Evolutionary conservation across 768 basidiomycete species (phyloP).

Genomic region (Mycena venus): DNA sequence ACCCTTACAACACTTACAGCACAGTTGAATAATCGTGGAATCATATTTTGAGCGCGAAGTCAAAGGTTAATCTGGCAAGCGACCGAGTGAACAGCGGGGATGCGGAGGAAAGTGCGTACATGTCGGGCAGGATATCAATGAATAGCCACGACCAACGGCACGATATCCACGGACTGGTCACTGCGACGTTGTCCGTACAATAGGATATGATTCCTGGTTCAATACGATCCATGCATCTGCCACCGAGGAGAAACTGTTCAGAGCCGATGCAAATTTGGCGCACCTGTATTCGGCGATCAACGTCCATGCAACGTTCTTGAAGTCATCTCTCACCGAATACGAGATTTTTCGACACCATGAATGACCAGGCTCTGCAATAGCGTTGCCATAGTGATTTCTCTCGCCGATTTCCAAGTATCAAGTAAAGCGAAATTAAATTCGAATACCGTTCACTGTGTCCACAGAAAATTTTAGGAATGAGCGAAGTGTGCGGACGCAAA

Average conservation of each 20-base stretch:
- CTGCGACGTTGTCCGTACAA: neutral
- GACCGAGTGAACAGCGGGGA: conserved; percentile 8
- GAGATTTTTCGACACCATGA: neutral
- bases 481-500: conserved; percentile 5
- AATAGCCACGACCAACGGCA: conserved; percentile 16
- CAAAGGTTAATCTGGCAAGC: conserved; percentile 15
- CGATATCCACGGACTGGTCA: neutral
- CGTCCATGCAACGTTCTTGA: neutral
- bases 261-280: neutral
- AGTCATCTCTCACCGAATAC: neutral
- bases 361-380: neutral
- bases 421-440: neutral
- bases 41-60: conserved; percentile 11
- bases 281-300: too few relatives aligned
- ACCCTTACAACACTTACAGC: neutral
- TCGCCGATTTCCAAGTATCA: neutral
- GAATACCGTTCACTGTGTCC: neutral
- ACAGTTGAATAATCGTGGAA: neutral
- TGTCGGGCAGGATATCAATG: conserved; percentile 5
- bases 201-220: neutral
- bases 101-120: conserved; percentile 19
- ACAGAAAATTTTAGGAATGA: neutral
- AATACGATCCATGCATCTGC: neutral
- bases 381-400: neutral
- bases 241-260: neutral